Conservation (phyloP, 176 grass and related monocot species). For the Ensete ventricosum region DNA sequence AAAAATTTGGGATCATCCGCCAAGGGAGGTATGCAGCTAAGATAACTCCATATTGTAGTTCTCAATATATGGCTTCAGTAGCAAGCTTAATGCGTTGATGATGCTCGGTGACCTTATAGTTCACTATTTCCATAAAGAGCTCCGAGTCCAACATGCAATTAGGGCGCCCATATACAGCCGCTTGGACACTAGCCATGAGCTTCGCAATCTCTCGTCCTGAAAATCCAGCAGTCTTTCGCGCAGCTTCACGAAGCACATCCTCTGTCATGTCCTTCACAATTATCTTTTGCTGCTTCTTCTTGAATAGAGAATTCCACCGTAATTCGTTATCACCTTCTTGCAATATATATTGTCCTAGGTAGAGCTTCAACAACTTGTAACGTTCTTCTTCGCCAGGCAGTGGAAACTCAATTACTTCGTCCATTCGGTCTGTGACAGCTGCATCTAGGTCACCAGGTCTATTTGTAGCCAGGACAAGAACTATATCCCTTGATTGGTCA, state of each 20-base stretch:
- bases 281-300: slow-evolving; percentile 60
- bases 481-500: slow-evolving; percentile 81
- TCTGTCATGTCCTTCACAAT: slow-evolving; percentile 49
- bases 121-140: slow-evolving; percentile 58
- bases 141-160: slow-evolving; percentile 64
- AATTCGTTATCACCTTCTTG: slow-evolving; percentile 33
- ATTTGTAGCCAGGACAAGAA: slow-evolving; percentile 87
- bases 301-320: slow-evolving; percentile 42
- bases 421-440: slow-evolving; percentile 86
- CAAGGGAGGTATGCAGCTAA: too few species aligned
- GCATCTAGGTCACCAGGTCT: slow-evolving; percentile 81
- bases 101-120: slow-evolving; percentile 82
- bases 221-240: slow-evolving; percentile 65
- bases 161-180: slow-evolving; percentile 66
- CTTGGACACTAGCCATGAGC: slow-evolving; percentile 75
- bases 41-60: background rate
- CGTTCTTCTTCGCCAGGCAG: slow-evolving; percentile 74
- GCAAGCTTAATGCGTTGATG: slow-evolving; percentile 73
- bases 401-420: slow-evolving; percentile 88
- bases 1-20: too few species aligned
- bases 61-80: slow-evolving; percentile 33
- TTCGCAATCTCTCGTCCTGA: slow-evolving; percentile 91
- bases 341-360: slow-evolving; percentile 62
- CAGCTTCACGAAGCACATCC: slow-evolving; percentile 46
- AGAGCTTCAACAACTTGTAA: slow-evolving; percentile 72